These are phyloP conservation scores for Xylaria multiplex DNA, from an alignment of 2,329 filamentous ascomycete species.

Conservation along the genomic window DNA sequence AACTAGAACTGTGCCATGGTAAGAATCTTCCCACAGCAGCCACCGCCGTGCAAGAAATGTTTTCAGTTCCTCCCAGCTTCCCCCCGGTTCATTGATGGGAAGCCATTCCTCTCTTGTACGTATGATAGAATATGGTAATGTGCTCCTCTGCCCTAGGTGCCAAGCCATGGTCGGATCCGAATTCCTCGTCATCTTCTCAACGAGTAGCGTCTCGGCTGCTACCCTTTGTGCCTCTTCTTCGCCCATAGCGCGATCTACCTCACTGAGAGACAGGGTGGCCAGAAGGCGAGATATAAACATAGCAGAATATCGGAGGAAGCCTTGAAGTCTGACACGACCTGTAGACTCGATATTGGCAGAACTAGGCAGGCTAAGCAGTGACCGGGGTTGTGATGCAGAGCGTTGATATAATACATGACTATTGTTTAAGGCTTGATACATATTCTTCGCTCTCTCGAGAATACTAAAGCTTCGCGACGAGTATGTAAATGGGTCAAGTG, in stretches of 20 bases:
- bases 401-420: conserved; percentile 3
- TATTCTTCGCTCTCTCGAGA: background rate
- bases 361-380: background rate
- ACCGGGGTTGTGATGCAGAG: background rate
- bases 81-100: background rate
- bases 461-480: background rate
- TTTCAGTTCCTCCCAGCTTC: background rate
- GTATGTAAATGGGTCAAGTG: background rate
- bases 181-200: background rate
- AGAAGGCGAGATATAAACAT: conserved; percentile 1
- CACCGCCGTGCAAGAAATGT: background rate
- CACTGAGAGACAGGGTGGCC: background rate
- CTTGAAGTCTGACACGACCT: background rate
- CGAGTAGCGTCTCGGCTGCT: background rate
- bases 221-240: conserved; percentile 1
- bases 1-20: background rate
- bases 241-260: background rate
- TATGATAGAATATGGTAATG: background rate
- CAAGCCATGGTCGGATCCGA: background rate
- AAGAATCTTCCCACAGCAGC: background rate
- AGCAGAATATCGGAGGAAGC: conserved; percentile 1
- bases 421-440: background rate
- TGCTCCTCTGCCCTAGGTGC: background rate
- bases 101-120: conserved; percentile 1
- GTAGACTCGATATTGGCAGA: background rate